Base-by-base conservation (phyloP, 495 filamentous ascomycete genomes). In the Sabuloglossum arenarium region DNA sequence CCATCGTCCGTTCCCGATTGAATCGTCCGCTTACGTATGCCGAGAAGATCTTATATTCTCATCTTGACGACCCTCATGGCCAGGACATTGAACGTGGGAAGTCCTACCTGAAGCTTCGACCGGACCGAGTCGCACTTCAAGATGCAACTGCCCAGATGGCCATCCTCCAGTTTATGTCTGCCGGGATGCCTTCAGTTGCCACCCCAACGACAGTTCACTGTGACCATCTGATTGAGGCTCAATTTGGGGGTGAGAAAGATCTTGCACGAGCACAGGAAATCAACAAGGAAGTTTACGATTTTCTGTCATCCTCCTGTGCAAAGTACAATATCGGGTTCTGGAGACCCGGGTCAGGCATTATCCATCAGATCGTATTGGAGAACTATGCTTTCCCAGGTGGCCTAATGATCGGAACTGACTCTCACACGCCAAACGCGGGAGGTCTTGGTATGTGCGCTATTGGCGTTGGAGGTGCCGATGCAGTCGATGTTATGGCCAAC, bases 261-360 rank as follows among this genome's bases (percentile, higher is more conserved):
- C 76, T 98, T 63, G 85, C 80, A 55, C 79, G 91, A 65, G 93
- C 93, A 61, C 74, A 88, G 64, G 78, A 79, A 55, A 94, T 96
- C 73, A 98, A 98, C 82, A 96, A 97, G 79, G 91, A 98, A 71
- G 91, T 98, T 61, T 98, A 97, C 73, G 86, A 98, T 70, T 98
- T 98, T 79, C 75, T 98, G 67, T 81, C 89, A 55, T 81, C 82
- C 53, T 82, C 93, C 57, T 97, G 91, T 64, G 91, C 88, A 61
- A 98, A 96, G 77, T 98, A 97, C 78, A 89, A 95, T 75, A 97
- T 98, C 67, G 93, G 93, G 75, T 98, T 98, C 82, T 98, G 91
- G 91, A 84, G 77, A 68, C 93, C 91, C 59, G 91, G 91, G 59
- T 97, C 91, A 64, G 91, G 91, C 78, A 98, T 98, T 74, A 98